Conservation (phyloP, 2,329 filamentous ascomycete species). For the Hymenoscyphus scutula region DNA sequence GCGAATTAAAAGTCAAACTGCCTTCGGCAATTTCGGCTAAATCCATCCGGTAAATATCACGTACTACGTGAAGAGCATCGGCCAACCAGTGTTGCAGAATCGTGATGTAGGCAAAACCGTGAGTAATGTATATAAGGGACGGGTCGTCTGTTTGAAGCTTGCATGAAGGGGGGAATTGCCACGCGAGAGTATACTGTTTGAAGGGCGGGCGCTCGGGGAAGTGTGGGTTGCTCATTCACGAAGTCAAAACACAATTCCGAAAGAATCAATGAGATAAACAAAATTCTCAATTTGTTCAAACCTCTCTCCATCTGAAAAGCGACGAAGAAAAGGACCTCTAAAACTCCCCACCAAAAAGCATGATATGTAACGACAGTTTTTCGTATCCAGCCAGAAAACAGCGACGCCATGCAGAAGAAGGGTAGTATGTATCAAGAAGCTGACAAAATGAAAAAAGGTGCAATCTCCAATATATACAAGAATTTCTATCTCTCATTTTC, state of each 20-base stretch:
- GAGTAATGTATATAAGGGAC: neutral
- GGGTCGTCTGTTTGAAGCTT: neutral
- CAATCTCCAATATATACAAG: neutral
- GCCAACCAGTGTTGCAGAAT: neutral
- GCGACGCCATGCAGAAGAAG: neutral
- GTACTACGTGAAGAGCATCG: neutral
- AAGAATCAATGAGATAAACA: neutral
- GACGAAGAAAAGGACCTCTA: neutral
- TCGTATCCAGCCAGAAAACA: neutral
- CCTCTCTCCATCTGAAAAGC: neutral
- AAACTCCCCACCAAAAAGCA: neutral
- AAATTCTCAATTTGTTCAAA: neutral
- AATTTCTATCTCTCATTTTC: neutral
- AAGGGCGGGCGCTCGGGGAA: no score
- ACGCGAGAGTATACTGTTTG: no score
- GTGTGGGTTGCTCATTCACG: no score
- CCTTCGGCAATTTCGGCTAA: neutral
- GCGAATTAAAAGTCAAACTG: neutral
- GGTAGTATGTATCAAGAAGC: neutral
- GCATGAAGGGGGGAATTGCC: neutral
- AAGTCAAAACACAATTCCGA: no score
- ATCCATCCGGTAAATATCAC: neutral
- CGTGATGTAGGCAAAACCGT: no score
- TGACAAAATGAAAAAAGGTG: neutral
- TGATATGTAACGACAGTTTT: conserved; percentile 1